Evolutionary conservation across 345 rosid genomes (phyloP), one percentile per base, ranked within the genome.

Genomic region (Sisymbrium irio): DNA sequence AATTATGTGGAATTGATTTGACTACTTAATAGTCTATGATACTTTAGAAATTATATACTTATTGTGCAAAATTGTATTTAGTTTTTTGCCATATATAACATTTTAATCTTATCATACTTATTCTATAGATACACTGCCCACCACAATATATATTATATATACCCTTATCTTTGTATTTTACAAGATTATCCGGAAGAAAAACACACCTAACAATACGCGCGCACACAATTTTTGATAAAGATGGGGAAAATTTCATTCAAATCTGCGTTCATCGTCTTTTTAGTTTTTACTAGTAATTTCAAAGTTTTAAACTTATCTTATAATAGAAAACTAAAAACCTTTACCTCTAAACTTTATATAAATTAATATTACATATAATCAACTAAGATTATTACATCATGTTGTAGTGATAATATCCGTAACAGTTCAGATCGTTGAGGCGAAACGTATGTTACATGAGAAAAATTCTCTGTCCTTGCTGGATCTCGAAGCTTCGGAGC

Each of bases 271-370:
- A 45, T 73, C 58, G 3, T 65, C 13, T 0, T 56, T 44, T 36
- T 73, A 73, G 59, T 15, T 65, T 17, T 73, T 6, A 37, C 58
- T 12, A n/a, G 77, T 73, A 45, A 22, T 57, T 15, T 54, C 4
- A 13, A 22, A 3, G 7, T 46, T 51, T 8, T 33, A 20, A 5
- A 33, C 7, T 1, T 33, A 33, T 5, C 1, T 33, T 30, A 1
- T 30, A 6, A n/a, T n/a, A n/a, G 0, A 30, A 27, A 28, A 14
- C 17, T 41, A 15, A 41, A 5, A 30, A 30, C 1, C 36, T 33
- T 33, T 15, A 54, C 11, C 12, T 18, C 4, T 36, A 17, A 45
- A 45, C 5, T 39, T 20, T 7, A 13, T 7, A 57, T 33, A 40
- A 14, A 22, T 22, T 61, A 4, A 9, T 7, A 22, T 25, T 14